These are phyloP conservation scores for Hapsidospora chrysogenum DNA, from an alignment of 495 filamentous ascomycete genomes.

Conservation along the genomic window DNA sequence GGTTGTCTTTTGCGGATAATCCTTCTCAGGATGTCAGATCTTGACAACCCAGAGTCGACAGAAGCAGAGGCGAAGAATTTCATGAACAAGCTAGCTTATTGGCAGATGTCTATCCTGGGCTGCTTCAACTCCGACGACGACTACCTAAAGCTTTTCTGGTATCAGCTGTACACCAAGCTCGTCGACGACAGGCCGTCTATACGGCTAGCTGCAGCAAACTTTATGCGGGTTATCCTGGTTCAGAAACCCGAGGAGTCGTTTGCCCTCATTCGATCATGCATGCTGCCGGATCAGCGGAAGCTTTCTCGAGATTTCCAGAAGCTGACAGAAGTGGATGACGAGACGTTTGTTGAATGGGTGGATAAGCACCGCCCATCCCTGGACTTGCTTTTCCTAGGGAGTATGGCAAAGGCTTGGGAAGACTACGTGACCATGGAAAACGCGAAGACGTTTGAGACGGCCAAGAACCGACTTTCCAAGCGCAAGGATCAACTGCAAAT, in stretches of 20 bases:
- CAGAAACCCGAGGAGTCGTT: constrained; percentile 81
- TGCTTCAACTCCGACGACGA: constrained; percentile 57
- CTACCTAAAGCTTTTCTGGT: constrained; percentile 71
- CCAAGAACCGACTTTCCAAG: constrained; percentile 46
- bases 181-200: constrained; percentile 45
- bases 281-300: constrained; percentile 47
- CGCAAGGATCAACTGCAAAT: constrained; percentile 67
- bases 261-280: constrained; percentile 49
- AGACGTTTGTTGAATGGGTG: constrained; percentile 73
- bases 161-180: constrained; percentile 72
- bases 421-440: constrained; percentile 72
- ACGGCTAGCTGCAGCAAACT: constrained; percentile 59
- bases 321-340: constrained; percentile 72
- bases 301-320: constrained; percentile 69
- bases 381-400: constrained; percentile 61
- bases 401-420: constrained; percentile 68
- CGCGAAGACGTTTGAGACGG: constrained; percentile 51
- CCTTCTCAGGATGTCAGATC: constrained; percentile 67
- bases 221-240: constrained; percentile 82
- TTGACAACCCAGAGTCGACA: constrained; percentile 43
- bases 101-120: constrained; percentile 81
- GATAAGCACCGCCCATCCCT: constrained; percentile 70
- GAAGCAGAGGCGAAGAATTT: constrained; percentile 44
- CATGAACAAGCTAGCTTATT: constrained; percentile 76
- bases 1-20: constrained; percentile 58